Evolutionary conservation across 1,284 basidiomycete species (phyloP), one percentile per base, ranked within the genome.

Genomic region (Trichosporon sp.): DNA sequence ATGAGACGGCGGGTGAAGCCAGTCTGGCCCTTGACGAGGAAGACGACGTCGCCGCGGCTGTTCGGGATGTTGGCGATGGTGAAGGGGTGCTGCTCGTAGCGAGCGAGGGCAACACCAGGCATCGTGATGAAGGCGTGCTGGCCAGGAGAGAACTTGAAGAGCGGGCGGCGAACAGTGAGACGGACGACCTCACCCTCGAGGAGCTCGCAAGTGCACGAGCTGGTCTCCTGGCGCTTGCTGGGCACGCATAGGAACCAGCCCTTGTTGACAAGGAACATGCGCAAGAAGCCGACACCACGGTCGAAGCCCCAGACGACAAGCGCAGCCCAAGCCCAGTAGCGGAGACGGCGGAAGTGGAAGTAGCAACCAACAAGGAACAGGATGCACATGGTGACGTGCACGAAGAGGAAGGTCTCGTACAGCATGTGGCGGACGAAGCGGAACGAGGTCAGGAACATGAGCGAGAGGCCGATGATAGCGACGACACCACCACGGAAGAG

Each of bases 291-390:
- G 67, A 89, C 72, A 34, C 86, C 69, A 35, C 89, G 86, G 77
- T 92, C 90, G 62, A 89, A 77, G 1, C 83, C 88, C 89, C 89
- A 91, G 42, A 90, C 77, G 35, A 73, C 15, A 7, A 71, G 60
- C n/a, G 66, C 62, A 12, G 60, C 34, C 60, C 62, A 66, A 11
- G 64, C 34, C 56, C 63, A 70, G 47, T 34, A 47, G 2, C 65
- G 21, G 6, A 69, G 58, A 11, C 62, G 32, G 12, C 64, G 66
- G 65, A 66, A 70, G 69, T 74, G 74, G 69, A 42, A 70, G 65
- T 68, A 69, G 31, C 64, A 64, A 13, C 64, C 73, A 21, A 73
- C 60, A 35, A 76, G 65, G 71, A 71, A 74, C 51, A 75, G 47
- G 56, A 72, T 27, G 64, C 62, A 44, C 66, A 72, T 68, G 53